Base-by-base conservation (phyloP, 192 early-diverging fungal genomes). In the Coemansia pectinata region DNA sequence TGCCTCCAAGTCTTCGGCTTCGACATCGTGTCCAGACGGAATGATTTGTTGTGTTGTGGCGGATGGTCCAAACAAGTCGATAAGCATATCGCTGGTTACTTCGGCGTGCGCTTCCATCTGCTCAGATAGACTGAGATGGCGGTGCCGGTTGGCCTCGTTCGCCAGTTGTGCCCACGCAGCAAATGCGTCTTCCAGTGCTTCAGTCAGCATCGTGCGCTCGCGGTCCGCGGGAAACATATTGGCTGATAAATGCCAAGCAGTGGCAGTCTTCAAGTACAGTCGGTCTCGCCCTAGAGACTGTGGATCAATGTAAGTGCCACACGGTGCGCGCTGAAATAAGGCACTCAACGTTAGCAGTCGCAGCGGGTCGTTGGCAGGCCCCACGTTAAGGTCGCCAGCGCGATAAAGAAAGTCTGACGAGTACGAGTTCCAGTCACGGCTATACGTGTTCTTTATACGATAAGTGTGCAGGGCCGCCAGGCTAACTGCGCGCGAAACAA, bases 281-380 rank as follows among this genome's bases (percentile, higher is more conserved):
- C 66, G 67, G 70, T 76, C 74, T 19, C 73, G 78, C 6, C 74
- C 74, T 15, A 47, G 31, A 14, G 52, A 40, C 59, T 79, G 74
- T 25, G 65, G 65, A 41, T 73, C 74, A 36, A 79, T 55, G 40
- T 85, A 85, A 19, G 71, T 73, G 34, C 71, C 57, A 44, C 83
- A 77, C 8, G 72, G 68, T 7, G 74, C 59, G 11, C 50, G 64
- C 53, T 76, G 77, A 42, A 85, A 85, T 27, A 75, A 15, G 1
- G 78, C 78, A 14, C 41, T 66, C 31, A 85, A 66, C 5, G 47
- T 47, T 3, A 85, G 25, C 1, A 67, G 27, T 1, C 77, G 77
- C 45, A 85, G 77, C 4, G 83, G 83, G 50, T 85, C 77, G 42
- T 79, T 79, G 36, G 63, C 67, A 6, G 83, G 83, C 12, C 83